Base-by-base conservation (phyloP, 352 stramenopile species). In the Globisporangium camurandrum region DNA sequence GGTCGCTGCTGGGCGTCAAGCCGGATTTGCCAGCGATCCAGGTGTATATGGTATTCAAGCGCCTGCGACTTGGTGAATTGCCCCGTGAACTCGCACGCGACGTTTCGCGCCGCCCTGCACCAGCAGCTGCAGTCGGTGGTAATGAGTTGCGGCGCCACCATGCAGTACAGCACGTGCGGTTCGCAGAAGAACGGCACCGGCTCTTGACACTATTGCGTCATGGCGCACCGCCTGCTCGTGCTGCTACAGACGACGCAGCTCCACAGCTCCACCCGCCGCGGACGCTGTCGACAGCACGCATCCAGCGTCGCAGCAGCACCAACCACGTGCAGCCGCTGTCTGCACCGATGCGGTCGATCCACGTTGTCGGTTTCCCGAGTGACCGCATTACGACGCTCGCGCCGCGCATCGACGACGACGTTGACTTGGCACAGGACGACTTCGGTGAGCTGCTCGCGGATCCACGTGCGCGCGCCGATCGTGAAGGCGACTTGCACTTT, bases 31-130 rank as follows among this genome's bases (percentile, higher is more conserved):
- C 81, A 23, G 78, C 78, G 8, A 84, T 88, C 23, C 64, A 88
- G 47, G 74, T 90, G 39, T 87, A 74, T 43, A 88, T 84, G 62
- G 63, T 90, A 22, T 92, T 77, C 61, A 60, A 67, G 22, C 70
- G 69, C 42, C 39, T 89, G 23, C 67, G 58, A 27, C 34, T 80
- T 37, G 49, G 51, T 14, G 61, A 76, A 39, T 20, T 55, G 26
- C 55, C 67, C 20, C 24, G 24, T 1, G 38, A 60, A 17, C n/a
- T n/a, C n/a, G n/a, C n/a, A n/a, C n/a, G n/a, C n/a, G n/a, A n/a
- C n/a, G n/a, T n/a, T n/a, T n/a, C n/a, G 26, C 20, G 14, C 24
- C 50, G 24, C 24, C 45, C n/a, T 22, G 5, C n/a, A 22, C 24
- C 1, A n/a, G n/a, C n/a, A n/a, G n/a, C n/a, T n/a, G n/a, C n/a